Evolutionary conservation across 176 grass and related monocot species (phyloP).

Genomic region (Dendrocalamus sinicus): DNA sequence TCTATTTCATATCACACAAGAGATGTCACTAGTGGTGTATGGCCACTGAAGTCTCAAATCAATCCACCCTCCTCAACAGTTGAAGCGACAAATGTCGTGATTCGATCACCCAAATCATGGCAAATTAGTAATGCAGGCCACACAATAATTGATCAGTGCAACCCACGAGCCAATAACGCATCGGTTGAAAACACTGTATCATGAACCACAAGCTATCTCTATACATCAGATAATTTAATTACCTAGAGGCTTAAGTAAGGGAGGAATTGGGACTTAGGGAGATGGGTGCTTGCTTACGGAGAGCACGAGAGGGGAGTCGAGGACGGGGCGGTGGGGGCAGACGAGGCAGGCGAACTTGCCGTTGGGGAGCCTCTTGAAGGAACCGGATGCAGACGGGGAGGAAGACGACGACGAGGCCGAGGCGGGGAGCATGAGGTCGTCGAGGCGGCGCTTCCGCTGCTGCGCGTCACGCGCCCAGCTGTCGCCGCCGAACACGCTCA

Average conservation of each 20-base stretch:
- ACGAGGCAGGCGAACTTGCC: slow-evolving; percentile 72
- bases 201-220: not conserved
- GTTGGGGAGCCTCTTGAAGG: slow-evolving; percentile 72
- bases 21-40: not conserved
- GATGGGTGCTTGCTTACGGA: slow-evolving; percentile 52
- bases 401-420: slow-evolving; percentile 41
- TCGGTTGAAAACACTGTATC: not conserved
- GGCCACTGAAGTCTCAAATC: not conserved
- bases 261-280: not conserved
- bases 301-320: slow-evolving; percentile 71
- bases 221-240: not conserved
- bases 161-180: not conserved
- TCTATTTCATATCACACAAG: not conserved
- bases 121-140: not conserved
- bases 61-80: not conserved
- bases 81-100: not conserved
- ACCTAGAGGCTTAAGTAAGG: not conserved
- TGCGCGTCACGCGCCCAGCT: slow-evolving; percentile 73
- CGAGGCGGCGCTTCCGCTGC: slow-evolving; percentile 73
- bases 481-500: slow-evolving; percentile 81
- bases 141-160: not conserved
- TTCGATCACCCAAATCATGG: not conserved
- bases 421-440: slow-evolving; percentile 65
- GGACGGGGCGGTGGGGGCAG: slow-evolving; percentile 74
- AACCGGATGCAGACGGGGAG: slow-evolving; percentile 38